These are phyloP conservation scores for Fusarium siculi DNA, from an alignment of 2,329 filamentous ascomycete species.

Conservation along the genomic window DNA sequence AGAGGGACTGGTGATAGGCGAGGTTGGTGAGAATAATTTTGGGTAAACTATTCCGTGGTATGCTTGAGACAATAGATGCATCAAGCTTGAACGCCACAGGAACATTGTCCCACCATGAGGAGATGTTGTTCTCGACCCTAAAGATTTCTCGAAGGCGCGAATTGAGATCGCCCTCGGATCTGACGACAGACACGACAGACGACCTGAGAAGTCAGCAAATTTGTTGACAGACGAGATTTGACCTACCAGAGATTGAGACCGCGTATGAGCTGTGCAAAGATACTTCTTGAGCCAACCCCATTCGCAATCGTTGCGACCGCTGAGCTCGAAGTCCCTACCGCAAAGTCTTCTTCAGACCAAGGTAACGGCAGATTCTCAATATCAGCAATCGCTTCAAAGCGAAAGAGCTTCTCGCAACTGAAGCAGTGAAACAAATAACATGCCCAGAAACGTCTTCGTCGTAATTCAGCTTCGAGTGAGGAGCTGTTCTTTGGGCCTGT, in stretches of 20 bases:
- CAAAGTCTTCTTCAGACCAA: background rate
- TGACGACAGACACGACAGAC: background rate
- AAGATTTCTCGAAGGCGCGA: background rate
- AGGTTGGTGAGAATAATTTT: background rate
- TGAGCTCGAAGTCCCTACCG: fast-evolving
- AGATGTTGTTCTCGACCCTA: background rate
- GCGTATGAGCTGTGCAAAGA: background rate
- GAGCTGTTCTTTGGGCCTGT: background rate
- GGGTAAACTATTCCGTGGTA: fast-evolving
- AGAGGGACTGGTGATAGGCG: conserved; percentile 2
- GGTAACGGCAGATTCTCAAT: background rate
- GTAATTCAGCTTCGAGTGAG: background rate
- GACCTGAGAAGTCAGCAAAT: background rate
- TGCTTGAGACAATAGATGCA: fast-evolving
- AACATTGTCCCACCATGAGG: background rate
- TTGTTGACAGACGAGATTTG: fast-evolving
- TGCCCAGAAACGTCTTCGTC: background rate
- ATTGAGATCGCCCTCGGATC: fast-evolving
- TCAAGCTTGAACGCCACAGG: fast-evolving
- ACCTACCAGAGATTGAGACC: background rate
- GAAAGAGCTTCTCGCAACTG: background rate
- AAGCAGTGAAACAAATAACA: conserved; percentile 6
- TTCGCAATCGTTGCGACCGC: background rate
- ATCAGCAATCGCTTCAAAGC: background rate
- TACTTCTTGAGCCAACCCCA: fast-evolving